Conservation (phyloP, 371 early-diverging fungal genomes). For the Phascolomyces articulosus region DNA sequence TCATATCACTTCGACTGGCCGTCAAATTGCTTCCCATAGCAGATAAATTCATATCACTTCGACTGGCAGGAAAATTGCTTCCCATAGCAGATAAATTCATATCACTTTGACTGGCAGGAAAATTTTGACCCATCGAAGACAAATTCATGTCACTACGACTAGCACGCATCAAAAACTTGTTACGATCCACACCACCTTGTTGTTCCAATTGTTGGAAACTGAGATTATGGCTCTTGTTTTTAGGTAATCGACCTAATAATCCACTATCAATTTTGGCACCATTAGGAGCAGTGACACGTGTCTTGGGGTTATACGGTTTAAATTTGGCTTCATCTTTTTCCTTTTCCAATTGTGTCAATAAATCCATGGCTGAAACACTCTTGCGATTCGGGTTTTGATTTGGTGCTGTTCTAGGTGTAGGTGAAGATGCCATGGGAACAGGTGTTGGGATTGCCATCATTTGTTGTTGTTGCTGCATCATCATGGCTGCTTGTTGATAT, state of each 20-base stretch:
- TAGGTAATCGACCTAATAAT: conserved; percentile 33
- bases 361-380: conserved; percentile 52
- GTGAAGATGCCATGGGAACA: not conserved
- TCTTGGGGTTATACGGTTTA: conserved; percentile 29
- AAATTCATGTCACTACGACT: conserved; percentile 22
- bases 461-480: conserved; percentile 8
- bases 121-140: not conserved
- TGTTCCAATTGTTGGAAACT: conserved; percentile 43
- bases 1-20: not conserved
- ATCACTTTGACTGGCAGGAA: too few species aligned
- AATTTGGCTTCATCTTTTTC: conserved; percentile 33
- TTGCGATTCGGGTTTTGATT: conserved; percentile 29
- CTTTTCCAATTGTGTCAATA: conserved; percentile 44
- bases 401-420: not conserved
- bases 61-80: not conserved
- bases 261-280: conserved; percentile 35
- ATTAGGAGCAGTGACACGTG: conserved; percentile 34
- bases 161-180: conserved; percentile 21
- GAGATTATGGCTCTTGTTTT: conserved; percentile 32
- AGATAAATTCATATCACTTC: too few species aligned
- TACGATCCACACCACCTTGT: not conserved
- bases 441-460: not conserved
- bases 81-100: not conserved
- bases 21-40: too few species aligned
- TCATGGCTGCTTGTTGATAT: conserved; percentile 28